Evolutionary conservation across 169 alveolate species (phyloP).

Genomic region (Eimeria mitis): DNA sequence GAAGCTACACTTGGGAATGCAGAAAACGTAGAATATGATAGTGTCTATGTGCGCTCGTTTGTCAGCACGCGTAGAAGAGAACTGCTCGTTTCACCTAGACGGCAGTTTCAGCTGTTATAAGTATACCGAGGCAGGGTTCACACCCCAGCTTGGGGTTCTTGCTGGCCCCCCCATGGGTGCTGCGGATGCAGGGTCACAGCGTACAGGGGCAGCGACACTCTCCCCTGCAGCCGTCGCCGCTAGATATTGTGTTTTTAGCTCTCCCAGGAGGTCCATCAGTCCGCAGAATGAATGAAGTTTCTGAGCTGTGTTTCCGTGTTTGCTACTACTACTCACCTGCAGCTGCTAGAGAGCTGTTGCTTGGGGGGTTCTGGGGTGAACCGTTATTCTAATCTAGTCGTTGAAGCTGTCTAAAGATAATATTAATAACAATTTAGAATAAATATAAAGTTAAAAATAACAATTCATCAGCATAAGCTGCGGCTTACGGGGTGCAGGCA

Average conservation of each 20-base stretch:
- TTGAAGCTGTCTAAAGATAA: background rate
- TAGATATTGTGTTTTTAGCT: background rate
- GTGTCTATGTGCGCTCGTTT: background rate
- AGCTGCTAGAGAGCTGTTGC: background rate
- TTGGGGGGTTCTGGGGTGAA: background rate
- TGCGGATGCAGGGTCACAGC: background rate
- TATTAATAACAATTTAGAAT: background rate
- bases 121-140: background rate
- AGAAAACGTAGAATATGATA: background rate
- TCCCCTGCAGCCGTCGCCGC: background rate
- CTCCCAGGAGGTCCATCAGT: background rate
- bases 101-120: background rate
- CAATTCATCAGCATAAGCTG: background rate
- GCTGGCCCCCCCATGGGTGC: no score
- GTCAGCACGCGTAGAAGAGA: background rate
- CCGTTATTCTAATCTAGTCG: background rate
- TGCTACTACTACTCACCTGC: background rate
- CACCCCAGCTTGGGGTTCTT: background rate
- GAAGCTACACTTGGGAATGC: background rate
- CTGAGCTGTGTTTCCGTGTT: background rate
- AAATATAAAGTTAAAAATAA: background rate
- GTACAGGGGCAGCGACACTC: background rate
- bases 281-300: background rate
- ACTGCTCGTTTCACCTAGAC: background rate
- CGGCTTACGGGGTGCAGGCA: background rate